These are phyloP conservation scores for Fusarium paranaense DNA, from an alignment of 2,329 filamentous ascomycete species.

Conservation along the genomic window DNA sequence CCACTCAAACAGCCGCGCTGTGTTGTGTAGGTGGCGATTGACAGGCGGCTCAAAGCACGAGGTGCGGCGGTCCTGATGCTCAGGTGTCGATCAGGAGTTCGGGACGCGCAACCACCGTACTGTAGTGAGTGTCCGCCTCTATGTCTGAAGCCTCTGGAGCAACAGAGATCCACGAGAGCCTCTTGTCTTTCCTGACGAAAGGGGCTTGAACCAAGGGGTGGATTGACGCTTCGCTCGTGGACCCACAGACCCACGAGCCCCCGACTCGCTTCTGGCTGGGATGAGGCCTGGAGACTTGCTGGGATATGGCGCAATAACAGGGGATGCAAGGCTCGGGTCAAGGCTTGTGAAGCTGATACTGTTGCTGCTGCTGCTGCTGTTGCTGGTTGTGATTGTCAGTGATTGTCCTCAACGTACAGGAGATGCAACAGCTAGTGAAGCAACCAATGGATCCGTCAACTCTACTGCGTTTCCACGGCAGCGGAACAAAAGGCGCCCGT, in stretches of 20 bases:
- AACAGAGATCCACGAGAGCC: constrained; percentile 27
- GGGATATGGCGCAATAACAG: constrained; percentile 45
- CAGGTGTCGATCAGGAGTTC: constrained; percentile 38
- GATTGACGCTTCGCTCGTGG: constrained; percentile 31
- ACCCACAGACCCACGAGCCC: constrained; percentile 31
- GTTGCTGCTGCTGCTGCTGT: background rate
- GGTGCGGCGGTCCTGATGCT: constrained; percentile 12
- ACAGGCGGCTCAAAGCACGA: constrained; percentile 20
- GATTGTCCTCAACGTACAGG: constrained; percentile 22
- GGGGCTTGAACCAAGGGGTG: constrained; percentile 30
- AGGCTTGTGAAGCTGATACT: constrained; percentile 11
- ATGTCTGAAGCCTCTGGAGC: constrained; percentile 18
- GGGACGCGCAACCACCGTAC: constrained; percentile 42
- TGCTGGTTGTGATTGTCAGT: constrained; percentile 28
- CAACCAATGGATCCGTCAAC: background rate
- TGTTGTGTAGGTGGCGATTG: constrained; percentile 10
- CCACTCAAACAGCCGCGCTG: constrained; percentile 14
- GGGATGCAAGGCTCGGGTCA: constrained; percentile 39
- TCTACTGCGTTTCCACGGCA: constrained; percentile 9
- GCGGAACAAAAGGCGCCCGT: constrained; percentile 8
- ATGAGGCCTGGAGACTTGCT: constrained; percentile 24
- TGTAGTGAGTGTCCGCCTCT: background rate
- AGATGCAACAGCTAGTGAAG: constrained; percentile 17
- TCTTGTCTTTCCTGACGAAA: constrained; percentile 37
- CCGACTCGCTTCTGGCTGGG: constrained; percentile 33